phyloP scores from a whole-genome alignment of 306 rosid genomes.

The Cotoneaster glaucophyllus region DNA sequence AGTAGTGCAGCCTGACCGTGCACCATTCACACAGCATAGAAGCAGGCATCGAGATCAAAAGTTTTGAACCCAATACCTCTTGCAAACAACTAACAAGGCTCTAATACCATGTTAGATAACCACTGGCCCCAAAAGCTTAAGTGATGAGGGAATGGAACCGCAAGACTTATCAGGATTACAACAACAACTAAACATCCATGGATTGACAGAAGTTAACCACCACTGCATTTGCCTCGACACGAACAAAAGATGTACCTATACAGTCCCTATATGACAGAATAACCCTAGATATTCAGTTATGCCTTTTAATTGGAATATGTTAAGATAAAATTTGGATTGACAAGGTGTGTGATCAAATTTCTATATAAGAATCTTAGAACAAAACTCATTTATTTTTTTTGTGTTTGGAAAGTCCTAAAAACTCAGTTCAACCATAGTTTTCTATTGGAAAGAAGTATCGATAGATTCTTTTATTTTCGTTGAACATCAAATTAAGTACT shows the following conservation, averaged over 20 bases:
- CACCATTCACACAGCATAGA: not conserved
- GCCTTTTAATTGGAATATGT: not conserved
- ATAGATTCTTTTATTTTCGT: not conserved
- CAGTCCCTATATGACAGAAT: not conserved
- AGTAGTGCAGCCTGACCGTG: not conserved
- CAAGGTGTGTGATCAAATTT: not conserved
- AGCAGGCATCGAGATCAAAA: not conserved
- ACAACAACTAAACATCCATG: not conserved
- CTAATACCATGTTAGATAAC: not conserved
- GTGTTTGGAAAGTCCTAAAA: not conserved
- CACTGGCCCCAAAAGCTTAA: not conserved
- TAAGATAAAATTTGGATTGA: not conserved
- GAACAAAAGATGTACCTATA: not conserved
- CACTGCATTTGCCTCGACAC: not conserved
- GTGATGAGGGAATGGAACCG: not conserved
- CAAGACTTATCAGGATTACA: not conserved
- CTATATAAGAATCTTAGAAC: not conserved
- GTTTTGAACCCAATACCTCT: not conserved
- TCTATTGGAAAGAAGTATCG: not conserved
- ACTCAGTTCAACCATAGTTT: not conserved
- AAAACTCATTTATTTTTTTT: not conserved
- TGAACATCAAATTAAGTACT: not conserved
- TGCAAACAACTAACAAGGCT: not conserved
- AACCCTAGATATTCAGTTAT: not conserved
- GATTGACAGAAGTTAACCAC: not conserved